Percentiles rank a stretch among this genome's conserved stretches.
phyloP scores from a whole-genome alignment of 2,329 filamentous ascomycete genomes.

The Dryadomyces quercivorus region DNA sequence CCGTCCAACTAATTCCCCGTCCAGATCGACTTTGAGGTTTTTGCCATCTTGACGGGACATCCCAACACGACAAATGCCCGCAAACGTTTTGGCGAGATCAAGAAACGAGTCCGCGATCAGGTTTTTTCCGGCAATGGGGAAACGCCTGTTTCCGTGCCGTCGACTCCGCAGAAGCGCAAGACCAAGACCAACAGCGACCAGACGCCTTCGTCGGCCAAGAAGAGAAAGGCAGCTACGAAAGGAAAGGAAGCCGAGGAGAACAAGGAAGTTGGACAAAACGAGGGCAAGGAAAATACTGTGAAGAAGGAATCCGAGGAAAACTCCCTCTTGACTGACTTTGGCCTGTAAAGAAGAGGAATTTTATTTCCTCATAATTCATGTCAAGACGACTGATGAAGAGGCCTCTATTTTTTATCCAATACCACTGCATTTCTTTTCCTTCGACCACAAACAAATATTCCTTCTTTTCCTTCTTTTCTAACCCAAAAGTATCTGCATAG shows the following conservation, averaged over 20 bases:
- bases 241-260: not conserved
- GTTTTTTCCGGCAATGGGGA: not conserved
- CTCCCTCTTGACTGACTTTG: too few relatives aligned
- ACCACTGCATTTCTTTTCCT: too few relatives aligned
- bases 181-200: not conserved
- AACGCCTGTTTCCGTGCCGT: not conserved
- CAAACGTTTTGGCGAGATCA: slow-evolving; percentile 50
- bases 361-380: too few relatives aligned
- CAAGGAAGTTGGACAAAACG: not conserved
- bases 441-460: too few relatives aligned
- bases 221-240: not conserved
- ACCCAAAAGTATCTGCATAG: too few relatives aligned
- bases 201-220: not conserved
- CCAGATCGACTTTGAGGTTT: slow-evolving; percentile 12
- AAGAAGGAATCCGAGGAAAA: too few relatives aligned
- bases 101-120: slow-evolving; percentile 27
- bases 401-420: too few relatives aligned
- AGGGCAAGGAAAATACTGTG: not conserved
- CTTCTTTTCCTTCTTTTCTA: too few relatives aligned
- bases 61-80: slow-evolving; percentile 10
- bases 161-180: not conserved
- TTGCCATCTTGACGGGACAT: slow-evolving; percentile 9
- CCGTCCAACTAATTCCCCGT: not conserved
- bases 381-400: too few relatives aligned
- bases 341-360: too few relatives aligned